Evolutionary conservation across 1,284 basidiomycete genomes (phyloP), one percentile per base, ranked within the genome.

Genomic region (Puccinia novopanici): DNA sequence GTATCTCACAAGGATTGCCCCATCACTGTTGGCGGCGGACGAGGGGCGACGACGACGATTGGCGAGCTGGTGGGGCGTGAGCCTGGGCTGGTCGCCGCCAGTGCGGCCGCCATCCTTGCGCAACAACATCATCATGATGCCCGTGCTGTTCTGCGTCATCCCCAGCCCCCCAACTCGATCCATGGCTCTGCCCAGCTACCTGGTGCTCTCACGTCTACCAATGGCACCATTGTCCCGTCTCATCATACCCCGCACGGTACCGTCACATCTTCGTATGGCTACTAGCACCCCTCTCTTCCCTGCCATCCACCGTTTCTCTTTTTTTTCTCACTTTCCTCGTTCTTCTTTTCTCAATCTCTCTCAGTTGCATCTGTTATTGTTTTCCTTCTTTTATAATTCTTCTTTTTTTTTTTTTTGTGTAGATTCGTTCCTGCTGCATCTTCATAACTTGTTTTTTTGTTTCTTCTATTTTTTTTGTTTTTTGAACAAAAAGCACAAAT

Each of bases 1-100:
- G 85, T 86, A 81, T 83, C 83, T 0, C 85, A 85, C 70, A 78
- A 82, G n/a, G 83, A 84, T 75, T 85, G 84, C 81, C 83, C 80
- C 45, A 81, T 80, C 5, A 57, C 22, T 30, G 55, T 79, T 27
- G 77, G 37, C 13, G 40, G 27, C 45, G 67, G 54, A 19, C 55
- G 68, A 59, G 77, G 77, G 15, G 63, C 50, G 13, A 52, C 52
- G 19, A 70, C 65, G 22, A 78, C 63, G 13, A 78, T 78, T 45
- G 75, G 75, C 24, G 75, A 78, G 42, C 42, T 78, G 30, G 54
- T 78, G 3, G 65, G 75, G 6, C 63, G 54, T 13, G 75, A 70
- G 40, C 48, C 65, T 12, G 65, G 65, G 8, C 48, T 57, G 1
- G 65, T 70, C 48, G 73, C 59, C 12, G 59, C 73, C 42, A 75